phyloP scores from a whole-genome alignment of 805 yeast genomes.

The Komagataella pastoris region DNA sequence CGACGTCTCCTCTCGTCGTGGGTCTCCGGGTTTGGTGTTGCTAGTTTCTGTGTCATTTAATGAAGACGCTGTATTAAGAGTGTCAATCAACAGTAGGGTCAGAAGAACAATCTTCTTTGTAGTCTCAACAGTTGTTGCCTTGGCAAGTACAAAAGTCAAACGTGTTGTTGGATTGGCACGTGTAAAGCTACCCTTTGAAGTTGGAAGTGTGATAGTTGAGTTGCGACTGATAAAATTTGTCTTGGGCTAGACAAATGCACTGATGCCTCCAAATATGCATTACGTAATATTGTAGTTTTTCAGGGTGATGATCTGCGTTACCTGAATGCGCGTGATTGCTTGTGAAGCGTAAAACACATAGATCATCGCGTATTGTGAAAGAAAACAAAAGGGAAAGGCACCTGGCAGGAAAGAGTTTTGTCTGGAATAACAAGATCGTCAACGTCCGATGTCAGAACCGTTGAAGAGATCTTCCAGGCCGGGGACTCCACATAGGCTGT shows the following conservation, averaged over 20 bases:
- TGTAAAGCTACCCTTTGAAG: not conserved
- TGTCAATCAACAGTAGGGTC: not conserved
- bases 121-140: not conserved
- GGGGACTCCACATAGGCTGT: not conserved
- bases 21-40: slow-evolving; percentile 9
- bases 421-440: not conserved
- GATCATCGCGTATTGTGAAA: not conserved
- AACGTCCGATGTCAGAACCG: not conserved
- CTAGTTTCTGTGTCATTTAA: not conserved
- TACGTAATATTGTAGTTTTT: not conserved
- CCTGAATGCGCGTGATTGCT: not conserved
- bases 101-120: not conserved
- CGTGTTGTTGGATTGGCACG: not conserved
- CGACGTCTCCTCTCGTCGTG: slow-evolving; percentile 28
- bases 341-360: not conserved
- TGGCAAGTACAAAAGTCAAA: not conserved
- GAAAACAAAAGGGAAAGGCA: not conserved
- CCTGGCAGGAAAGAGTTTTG: not conserved
- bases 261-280: not conserved
- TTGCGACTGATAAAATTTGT: not conserved
- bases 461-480: not conserved
- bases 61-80: not conserved
- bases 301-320: not conserved
- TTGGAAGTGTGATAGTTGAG: not conserved
- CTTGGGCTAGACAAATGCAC: not conserved